Evolutionary conservation across 2,329 filamentous ascomycete genomes (phyloP), one percentile per base, ranked within the genome.

Genomic region (Penicillium frequentans): DNA sequence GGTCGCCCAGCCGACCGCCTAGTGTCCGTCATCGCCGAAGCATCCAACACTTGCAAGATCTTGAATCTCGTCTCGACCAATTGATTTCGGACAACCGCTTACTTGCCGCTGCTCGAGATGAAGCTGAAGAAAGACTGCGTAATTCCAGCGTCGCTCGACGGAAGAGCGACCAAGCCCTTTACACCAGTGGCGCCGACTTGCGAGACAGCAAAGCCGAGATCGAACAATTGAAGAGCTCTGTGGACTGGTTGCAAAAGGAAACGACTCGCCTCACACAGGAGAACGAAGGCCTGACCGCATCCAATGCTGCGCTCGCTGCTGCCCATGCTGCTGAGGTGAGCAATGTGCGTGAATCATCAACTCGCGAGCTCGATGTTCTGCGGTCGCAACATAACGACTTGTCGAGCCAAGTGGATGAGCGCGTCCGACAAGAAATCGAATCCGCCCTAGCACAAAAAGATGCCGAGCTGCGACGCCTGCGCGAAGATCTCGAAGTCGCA

Each of bases 1-100:
- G 90, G 70, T 98, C 95, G 69, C 95, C 95, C 54, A 96, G 91
- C 66, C 88, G 93, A 76, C 93, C 95, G 68, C 91, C 93, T 71
- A 97, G 92, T 81, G 90, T 99, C 85, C 93, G 93, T 68, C 93
- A 93, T 73, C 90, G 93, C 72, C 95, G 96, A 77, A 98, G 93
- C 82, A 93, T 98, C 88, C 93, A 98, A 78, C 87, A 93, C 54
- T 87, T 98, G 59, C 78, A 84, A 71, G 93, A 99, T 69, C 87
- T 99, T 71, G 92, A 98, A 80, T 82, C 85, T 58, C 86, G 85
- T 69, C 84, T 99, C 67, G 91, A 97, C 66, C 89, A 93, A 74
- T 82, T 99, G 63, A 81, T 89, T 42, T 86, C 88, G 23, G 93
- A 99, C 73, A 98, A 98, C 71, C 87, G 88, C 55, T 79, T 86